These are phyloP conservation scores for Oemleria cerasiformis DNA, from an alignment of 306 rosid genomes.

Conservation along the genomic window DNA sequence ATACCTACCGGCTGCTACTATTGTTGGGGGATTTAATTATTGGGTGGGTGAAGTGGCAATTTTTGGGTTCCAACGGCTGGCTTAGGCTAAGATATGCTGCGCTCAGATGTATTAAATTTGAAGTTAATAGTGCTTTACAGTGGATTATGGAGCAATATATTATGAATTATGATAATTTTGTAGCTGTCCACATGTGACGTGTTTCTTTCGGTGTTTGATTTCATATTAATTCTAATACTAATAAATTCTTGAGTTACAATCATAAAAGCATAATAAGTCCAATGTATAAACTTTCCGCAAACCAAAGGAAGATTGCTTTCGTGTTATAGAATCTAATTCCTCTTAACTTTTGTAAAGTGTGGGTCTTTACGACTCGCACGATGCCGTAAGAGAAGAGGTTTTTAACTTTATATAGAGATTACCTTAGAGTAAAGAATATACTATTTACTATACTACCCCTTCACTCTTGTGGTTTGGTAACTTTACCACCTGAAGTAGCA, in stretches of 20 bases:
- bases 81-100: background rate
- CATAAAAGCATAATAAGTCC: too few relatives aligned
- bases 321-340: background rate
- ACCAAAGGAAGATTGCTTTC: background rate
- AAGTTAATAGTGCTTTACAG: background rate
- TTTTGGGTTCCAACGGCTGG: background rate
- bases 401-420: background rate
- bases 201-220: too few relatives aligned
- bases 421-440: background rate
- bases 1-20: too few relatives aligned
- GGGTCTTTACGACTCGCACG: too few relatives aligned
- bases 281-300: too few relatives aligned
- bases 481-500: too few relatives aligned
- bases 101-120: background rate
- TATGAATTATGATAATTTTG: background rate
- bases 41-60: background rate
- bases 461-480: too few relatives aligned
- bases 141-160: background rate
- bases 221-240: too few relatives aligned
- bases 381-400: too few relatives aligned
- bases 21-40: background rate
- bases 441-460: too few relatives aligned
- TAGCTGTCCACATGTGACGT: too few relatives aligned
- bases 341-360: background rate
- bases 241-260: too few relatives aligned